Conservation (phyloP, 2,329 filamentous ascomycete genomes). For the Cytospora piceae region DNA sequence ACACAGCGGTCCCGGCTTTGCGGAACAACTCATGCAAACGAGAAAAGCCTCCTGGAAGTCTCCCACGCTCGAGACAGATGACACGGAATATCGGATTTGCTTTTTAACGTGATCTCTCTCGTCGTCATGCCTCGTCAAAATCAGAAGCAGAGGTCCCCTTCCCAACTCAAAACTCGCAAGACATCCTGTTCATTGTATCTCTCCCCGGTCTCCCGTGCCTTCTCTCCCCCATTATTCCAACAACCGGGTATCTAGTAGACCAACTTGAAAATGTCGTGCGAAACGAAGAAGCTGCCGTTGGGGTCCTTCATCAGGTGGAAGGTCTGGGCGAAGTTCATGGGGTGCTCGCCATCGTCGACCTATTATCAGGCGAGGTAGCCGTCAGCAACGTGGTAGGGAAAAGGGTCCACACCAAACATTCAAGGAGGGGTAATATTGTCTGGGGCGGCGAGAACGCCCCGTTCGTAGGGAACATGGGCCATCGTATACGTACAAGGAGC, state of each 20-base stretch:
- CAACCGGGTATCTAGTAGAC: slow-evolving; percentile 51
- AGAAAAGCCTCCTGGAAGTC: neutral
- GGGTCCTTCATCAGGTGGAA: slow-evolving; percentile 69
- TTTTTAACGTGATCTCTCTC: slow-evolving; percentile 12
- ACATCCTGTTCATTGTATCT: slow-evolving; percentile 10
- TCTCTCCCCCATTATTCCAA: slow-evolving; percentile 1
- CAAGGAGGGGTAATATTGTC: neutral
- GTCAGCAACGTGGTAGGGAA: slow-evolving; percentile 6
- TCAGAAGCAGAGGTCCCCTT: slow-evolving; percentile 5
- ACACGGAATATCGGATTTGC: slow-evolving; percentile 8
- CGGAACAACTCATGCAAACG: neutral
- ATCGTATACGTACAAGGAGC: slow-evolving; percentile 25
- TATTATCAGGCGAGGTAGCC: slow-evolving; percentile 53
- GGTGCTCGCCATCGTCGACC: slow-evolving; percentile 69
- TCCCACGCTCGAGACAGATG: neutral
- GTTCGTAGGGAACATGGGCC: neutral
- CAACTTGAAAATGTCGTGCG: slow-evolving; percentile 75
- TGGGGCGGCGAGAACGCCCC: neutral
- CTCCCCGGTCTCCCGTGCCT: slow-evolving; percentile 6
- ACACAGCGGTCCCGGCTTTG: neutral
- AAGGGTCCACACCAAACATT: neutral
- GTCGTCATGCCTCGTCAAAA: slow-evolving; percentile 8
- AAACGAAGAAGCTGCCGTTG: slow-evolving; percentile 67
- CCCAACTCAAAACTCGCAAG: slow-evolving; percentile 8
- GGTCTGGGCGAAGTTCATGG: slow-evolving; percentile 73